Percentiles rank a stretch among this genome's conserved stretches.
Conservation (phyloP, 2,329 filamentous ascomycete species). For the Huntiella omanensis region DNA sequence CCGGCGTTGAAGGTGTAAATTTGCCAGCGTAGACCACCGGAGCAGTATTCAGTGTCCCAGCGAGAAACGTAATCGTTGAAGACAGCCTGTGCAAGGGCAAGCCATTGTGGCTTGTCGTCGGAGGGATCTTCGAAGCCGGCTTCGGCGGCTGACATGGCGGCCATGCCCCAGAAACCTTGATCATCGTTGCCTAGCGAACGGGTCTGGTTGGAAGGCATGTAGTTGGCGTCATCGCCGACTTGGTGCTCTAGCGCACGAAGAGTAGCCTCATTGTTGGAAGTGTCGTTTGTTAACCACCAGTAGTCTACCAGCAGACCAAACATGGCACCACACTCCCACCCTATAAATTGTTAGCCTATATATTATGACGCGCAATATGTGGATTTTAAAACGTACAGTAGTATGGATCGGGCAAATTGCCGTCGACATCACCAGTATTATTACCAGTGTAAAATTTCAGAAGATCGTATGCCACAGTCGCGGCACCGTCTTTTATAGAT, state of each 20-base stretch:
- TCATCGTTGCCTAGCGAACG: slow-evolving; percentile 50
- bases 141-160: slow-evolving; percentile 62
- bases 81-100: slow-evolving; percentile 58
- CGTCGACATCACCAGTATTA: slow-evolving; percentile 37
- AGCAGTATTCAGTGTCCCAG: slow-evolving; percentile 48
- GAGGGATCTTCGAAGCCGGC: slow-evolving; percentile 54
- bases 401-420: slow-evolving; percentile 40
- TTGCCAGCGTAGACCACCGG: slow-evolving; percentile 69
- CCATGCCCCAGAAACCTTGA: slow-evolving; percentile 72
- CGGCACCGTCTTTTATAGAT: slow-evolving; percentile 30
- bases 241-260: slow-evolving; percentile 42
- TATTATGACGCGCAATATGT: slow-evolving; percentile 11
- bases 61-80: slow-evolving; percentile 60
- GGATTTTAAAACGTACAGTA: slow-evolving; percentile 35
- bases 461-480: slow-evolving; percentile 27
- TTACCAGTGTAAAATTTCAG: slow-evolving; percentile 36
- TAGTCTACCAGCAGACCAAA: slow-evolving; percentile 56
- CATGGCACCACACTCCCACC: slow-evolving; percentile 58
- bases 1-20: slow-evolving; percentile 63
- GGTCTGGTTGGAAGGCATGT: slow-evolving; percentile 49
- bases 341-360: slow-evolving; percentile 15
- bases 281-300: slow-evolving; percentile 50
- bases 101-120: slow-evolving; percentile 46
- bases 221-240: slow-evolving; percentile 37
- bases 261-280: slow-evolving; percentile 41